Percentiles rank a stretch among this genome's conserved stretches.
phyloP scores from a whole-genome alignment of 2,329 filamentous ascomycete species.

The Ophiostoma australiae region DNA sequence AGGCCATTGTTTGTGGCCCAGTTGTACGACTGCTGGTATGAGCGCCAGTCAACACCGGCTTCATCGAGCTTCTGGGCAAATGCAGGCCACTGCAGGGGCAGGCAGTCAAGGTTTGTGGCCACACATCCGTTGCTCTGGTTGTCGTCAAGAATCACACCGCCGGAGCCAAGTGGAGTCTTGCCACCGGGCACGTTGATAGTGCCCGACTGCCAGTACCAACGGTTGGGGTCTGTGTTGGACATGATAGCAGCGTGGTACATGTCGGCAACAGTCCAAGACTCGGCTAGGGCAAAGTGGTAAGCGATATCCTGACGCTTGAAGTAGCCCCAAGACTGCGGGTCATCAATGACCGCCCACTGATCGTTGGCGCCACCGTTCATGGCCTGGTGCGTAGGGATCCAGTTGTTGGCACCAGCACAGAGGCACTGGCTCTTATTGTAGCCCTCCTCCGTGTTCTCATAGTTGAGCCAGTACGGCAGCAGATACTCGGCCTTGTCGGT shows the following conservation, averaged over 20 bases:
- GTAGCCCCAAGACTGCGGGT: constrained; percentile 49
- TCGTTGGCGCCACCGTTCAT: constrained; percentile 48
- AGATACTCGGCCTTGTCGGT: constrained; percentile 41
- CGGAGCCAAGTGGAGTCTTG: constrained; percentile 32
- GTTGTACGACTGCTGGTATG: constrained; percentile 44
- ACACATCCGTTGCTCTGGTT: constrained; percentile 47
- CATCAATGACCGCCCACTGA: constrained; percentile 47
- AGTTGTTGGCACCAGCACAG: constrained; percentile 47
- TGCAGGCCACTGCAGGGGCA: constrained; percentile 51
- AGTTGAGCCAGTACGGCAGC: constrained; percentile 50
- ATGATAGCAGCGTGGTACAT: constrained; percentile 48
- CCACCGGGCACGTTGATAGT: constrained; percentile 47
- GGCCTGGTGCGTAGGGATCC: constrained; percentile 48
- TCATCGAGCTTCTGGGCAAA: constrained; percentile 46
- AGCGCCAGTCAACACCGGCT: constrained; percentile 46
- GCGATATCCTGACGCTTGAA: constrained; percentile 48
- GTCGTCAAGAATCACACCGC: constrained; percentile 46
- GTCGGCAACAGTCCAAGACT: constrained; percentile 50
- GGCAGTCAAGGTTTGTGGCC: constrained; percentile 43
- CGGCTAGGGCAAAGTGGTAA: constrained; percentile 51
- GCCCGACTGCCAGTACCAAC: constrained; percentile 37
- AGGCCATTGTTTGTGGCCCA: constrained; percentile 53
- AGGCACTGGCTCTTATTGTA: constrained; percentile 49
- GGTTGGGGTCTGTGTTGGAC: constrained; percentile 48
- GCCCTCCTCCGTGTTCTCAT: constrained; percentile 40